Base-by-base conservation (phyloP, 768 basidiomycete species). In the Trametes villosa region DNA sequence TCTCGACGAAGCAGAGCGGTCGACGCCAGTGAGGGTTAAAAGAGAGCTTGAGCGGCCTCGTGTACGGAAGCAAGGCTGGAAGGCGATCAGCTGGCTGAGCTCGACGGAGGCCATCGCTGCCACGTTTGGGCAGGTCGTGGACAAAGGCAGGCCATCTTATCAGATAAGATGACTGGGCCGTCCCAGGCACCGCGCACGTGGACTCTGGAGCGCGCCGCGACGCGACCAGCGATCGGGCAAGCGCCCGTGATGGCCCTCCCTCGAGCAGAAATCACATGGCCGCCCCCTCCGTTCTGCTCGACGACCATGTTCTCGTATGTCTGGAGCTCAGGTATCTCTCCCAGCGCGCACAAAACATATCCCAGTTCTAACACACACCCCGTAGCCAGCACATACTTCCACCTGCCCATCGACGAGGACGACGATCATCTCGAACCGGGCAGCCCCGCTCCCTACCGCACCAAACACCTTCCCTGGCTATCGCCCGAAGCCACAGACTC, bases 361-460 rank as follows among this genome's bases (percentile, higher is more conserved):
- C 1, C 29, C 22, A 58, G 30, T 48, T 22, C 27, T 27, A 30
- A 50, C 29, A 29, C 44, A 41, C n/a, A 15, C 13, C 41, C n/a
- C 17, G 6, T 58, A 88, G 88, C 84, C 50, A 84, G 79, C 69
- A 78, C 81, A 7, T 88, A 85, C 72, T 87, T 89, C 67, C 79
- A 84, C 67, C 77, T 86, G 9, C 87, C 87, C 22, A 75, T 86
- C 62, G 85, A 86, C 69, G 83, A 86, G 58, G 75, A 68, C 50
- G 82, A 83, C 63, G 79, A 84, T 58, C 71, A 42, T 29, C 53
- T 82, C 57, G 78, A 84, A 66, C 78, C 82, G 60, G 75, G 79
- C 20, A 76, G 79, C 42, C 79, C 62, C 65, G 49, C 70, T 40
- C 56, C 67, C 31, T 60, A 45, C 31, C 26, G 20, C 27, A 65